Base-by-base conservation (phyloP, 345 rosid genomes). In the Brassica incana region DNA sequence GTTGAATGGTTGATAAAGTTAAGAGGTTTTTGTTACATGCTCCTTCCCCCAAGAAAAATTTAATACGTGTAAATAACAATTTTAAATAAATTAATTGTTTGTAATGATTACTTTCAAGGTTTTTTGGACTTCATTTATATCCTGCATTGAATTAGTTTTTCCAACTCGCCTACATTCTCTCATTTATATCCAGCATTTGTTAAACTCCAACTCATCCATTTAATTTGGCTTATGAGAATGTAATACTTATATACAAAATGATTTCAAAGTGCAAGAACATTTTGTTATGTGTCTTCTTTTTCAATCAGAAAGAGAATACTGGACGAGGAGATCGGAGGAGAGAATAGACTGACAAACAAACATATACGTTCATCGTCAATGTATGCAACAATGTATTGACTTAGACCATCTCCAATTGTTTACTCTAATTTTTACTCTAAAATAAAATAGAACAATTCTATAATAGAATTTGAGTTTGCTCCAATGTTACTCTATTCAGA, bases 1-100 rank as follows among this genome's bases (percentile, higher is more conserved):
- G 45, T 16, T 7, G 23, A 58, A 50, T 50, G 7, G 56, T 50
- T 60, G 32, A 73, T 63, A 73, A 45, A 73, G 62, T 63, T 30
- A 0, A 73, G 7, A 40, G 54, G 54, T 12, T 48, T 48, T n/a
- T 73, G 58, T 72, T 61, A 27, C 4, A n/a, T 2, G 29, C 45
- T 73, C 36, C 18, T 33, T 73, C 54, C 20, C 20, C 14, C 20
- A 8, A 29, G 4, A 72, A 38, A 71, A 30, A 9, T 16, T 16
- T 5, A 50, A 50, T 50, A 14, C 58, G 58, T n/a, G 58, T 50
- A 6, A 54, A 16, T 54, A 54, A 11, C 8, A 14, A 1, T 52
- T 50, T 52, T 14, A n/a, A 14, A 54, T 54, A 6, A 54, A 11
- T 1, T 8, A 52, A 52, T n/a, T 14, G 16, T 14, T 52, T 52